phyloP scores from a whole-genome alignment of 78 protist genomes.

The Ministeria vibrans region DNA sequence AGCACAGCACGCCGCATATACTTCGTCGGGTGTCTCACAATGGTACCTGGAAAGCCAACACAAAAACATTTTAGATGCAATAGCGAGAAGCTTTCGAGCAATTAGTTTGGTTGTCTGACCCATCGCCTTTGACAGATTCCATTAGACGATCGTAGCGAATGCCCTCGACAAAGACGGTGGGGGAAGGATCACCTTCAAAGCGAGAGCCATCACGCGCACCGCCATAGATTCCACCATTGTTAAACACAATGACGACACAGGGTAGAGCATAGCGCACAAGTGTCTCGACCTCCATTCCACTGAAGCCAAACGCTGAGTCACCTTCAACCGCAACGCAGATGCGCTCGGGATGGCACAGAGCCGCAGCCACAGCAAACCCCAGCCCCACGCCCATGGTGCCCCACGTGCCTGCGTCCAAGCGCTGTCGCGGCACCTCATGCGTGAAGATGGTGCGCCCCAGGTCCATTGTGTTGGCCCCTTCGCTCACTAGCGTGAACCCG shows the following conservation, averaged over 20 bases:
- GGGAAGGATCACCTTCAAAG: no score
- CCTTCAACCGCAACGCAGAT: conserved; percentile 38
- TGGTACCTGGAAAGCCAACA: no score
- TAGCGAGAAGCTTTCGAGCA: no score
- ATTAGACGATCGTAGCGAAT: no score
- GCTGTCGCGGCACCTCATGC: conserved; percentile 25
- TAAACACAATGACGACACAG: conserved; percentile 40
- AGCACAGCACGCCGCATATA: no score
- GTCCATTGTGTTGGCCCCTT: conserved; percentile 68
- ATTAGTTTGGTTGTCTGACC: no score
- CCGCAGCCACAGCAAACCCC: conserved; percentile 54
- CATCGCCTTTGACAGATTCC: no score
- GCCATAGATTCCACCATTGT: conserved; percentile 57
- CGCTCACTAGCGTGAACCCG: conserved; percentile 33
- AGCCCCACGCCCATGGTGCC: conserved; percentile 66
- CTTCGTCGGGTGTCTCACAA: no score
- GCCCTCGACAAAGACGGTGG: no score
- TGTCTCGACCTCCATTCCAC: conserved; percentile 50
- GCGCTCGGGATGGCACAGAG: background rate
- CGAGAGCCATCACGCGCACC: no score
- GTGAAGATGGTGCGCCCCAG: conserved; percentile 31
- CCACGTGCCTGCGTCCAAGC: conserved; percentile 55
- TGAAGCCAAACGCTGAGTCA: conserved; percentile 64
- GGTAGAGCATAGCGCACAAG: conserved; percentile 42
- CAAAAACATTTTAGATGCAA: no score